A percentile compares a stretch with the other conserved stretches of the same genome.
These are phyloP conservation scores for Oryza australiensis DNA, from an alignment of 176 grass and related monocot genomes.

Conservation along the genomic window DNA sequence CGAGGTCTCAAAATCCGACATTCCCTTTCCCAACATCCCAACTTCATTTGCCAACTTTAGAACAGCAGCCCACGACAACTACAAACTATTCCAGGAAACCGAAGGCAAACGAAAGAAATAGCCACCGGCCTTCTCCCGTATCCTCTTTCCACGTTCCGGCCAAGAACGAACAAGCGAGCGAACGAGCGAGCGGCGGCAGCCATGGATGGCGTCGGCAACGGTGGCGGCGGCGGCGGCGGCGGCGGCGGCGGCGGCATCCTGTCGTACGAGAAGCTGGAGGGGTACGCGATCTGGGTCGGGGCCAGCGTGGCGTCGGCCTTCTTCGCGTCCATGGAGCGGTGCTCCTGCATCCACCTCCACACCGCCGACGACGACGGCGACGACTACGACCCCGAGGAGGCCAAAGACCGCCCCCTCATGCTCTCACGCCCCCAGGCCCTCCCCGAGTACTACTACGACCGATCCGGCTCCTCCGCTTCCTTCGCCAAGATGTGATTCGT, in stretches of 20 bases:
- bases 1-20: no score
- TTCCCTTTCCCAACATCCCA: neutral
- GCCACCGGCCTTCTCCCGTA: neutral
- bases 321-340: conserved; percentile 77
- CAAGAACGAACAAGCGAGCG: neutral
- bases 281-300: conserved; percentile 61
- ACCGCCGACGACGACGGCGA: conserved; percentile 73
- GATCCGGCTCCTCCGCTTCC: conserved; percentile 37
- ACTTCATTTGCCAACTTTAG: neutral
- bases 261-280: conserved; percentile 45
- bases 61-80: neutral
- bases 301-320: conserved; percentile 63
- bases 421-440: conserved; percentile 52
- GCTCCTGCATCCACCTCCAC: conserved; percentile 85
- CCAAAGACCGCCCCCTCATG: conserved; percentile 66
- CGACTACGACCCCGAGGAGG: conserved; percentile 63
- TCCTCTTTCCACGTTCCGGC: neutral
- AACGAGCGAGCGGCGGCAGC: neutral
- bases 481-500: conserved; percentile 51
- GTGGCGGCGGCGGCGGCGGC: neutral
- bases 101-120: neutral
- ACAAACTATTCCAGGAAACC: neutral
- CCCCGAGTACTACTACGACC: conserved; percentile 53
- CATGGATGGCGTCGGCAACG: conserved; percentile 37
- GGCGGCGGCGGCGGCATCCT: conserved; percentile 28